These are phyloP conservation scores for Epichloe gansuensis DNA, from an alignment of 2,329 filamentous ascomycete genomes.

Conservation along the genomic window DNA sequence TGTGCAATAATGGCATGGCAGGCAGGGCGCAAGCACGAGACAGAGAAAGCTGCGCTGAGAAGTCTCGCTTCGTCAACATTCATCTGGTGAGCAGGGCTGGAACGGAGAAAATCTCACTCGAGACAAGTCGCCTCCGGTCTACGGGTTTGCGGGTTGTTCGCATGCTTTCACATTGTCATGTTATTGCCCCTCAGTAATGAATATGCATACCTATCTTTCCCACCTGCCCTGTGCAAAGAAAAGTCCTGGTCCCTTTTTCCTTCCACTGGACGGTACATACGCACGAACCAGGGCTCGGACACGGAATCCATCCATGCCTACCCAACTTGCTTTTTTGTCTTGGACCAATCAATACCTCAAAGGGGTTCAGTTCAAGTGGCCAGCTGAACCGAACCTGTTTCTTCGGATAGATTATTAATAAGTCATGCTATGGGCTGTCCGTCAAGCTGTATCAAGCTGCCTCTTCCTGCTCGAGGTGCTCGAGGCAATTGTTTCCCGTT, in stretches of 20 bases:
- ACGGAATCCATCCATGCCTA: not conserved
- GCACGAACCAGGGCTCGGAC: conserved; percentile 1
- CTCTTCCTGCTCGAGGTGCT: not conserved
- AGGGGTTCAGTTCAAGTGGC: conserved; percentile 2
- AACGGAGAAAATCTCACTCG: not conserved
- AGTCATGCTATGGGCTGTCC: too few species aligned
- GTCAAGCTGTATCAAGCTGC: not conserved
- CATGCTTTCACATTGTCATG: not conserved
- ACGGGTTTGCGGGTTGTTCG: not conserved
- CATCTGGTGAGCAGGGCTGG: not conserved
- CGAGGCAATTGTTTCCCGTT: not conserved
- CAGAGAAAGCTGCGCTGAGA: not conserved
- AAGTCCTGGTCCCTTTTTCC: not conserved
- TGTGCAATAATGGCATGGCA: not conserved
- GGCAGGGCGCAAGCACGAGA: not conserved
- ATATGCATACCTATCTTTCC: not conserved
- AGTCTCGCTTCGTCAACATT: too few species aligned
- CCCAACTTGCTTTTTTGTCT: conserved; percentile 3
- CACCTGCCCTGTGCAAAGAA: not conserved
- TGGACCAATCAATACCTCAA: conserved; percentile 1
- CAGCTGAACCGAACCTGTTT: conserved; percentile 1
- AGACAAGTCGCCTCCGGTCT: not conserved
- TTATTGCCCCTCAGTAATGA: not conserved
- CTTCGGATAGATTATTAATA: not conserved
- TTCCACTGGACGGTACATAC: not conserved